Base-by-base conservation (phyloP, 768 basidiomycete species). In the Suillus subaureus region DNA sequence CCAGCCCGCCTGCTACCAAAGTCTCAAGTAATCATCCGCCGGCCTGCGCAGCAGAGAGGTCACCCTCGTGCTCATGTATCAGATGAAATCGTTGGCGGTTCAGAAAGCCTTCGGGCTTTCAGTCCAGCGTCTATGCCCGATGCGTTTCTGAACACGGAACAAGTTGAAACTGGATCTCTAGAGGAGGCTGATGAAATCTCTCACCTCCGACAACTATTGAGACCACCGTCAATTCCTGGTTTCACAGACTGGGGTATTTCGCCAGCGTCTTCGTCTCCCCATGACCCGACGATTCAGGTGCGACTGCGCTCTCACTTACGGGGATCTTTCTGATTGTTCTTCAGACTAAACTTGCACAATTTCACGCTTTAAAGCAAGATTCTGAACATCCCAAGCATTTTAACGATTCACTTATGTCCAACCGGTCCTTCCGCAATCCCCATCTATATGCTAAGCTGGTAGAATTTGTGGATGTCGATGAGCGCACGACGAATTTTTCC, bases 391-490 rank as follows among this genome's bases (percentile, higher is more conserved):
- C 92, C 1, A 89, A 89, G 70, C 96, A 97, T 76, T 98, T 97
- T 81, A 99, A 99, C 75, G 95, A 97, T 76, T 93, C 93, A 2
- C 85, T 99, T 49, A 94, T 98, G 89, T 87, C 89, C 9, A 94
- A 92, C 69, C 89, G 94, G 52, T 89, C 94, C 5, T 99, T 99
- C 79, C 89, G 95, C 33, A 99, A 99, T 72, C 97, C 97, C 0
- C 94, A 97, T 72, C 86, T 99, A n/a, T 97, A 97, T 77, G 83
- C 93, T 15, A 95, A 95, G 71, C 87, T 99, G 2, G 96, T 99
- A 67, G 94, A 97, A 73, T 97, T 96, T 74, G 89, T 97, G 18
- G 91, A 92, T 65, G 91, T 96, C 18, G 90, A 97, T 71, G 97
- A 99, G 75, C 86, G 89, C 18, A 80, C 87, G n/a, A 91, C 90